Base-by-base conservation (phyloP, 305 asterid genomes). In the Fraxinus floribunda region DNA sequence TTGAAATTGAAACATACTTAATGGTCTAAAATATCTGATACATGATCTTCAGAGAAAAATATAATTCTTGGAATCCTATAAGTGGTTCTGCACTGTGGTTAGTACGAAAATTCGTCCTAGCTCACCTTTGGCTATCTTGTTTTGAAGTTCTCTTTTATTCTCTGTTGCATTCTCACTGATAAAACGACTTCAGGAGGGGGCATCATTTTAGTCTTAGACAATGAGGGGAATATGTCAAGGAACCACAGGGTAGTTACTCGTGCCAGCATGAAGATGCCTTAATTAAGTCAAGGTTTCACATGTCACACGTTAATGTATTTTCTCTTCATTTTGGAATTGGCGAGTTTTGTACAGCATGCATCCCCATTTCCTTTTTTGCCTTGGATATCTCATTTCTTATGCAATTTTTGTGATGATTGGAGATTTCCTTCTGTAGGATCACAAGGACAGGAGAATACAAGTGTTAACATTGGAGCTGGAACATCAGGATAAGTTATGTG, bases 381-480 rank as follows among this genome's bases (percentile, higher is more conserved):
- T 66, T 66, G 39, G n/a, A 70, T 15, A 30, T 30, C 18, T 70
- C 9, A 30, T 29, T 70, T 70, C 20, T 68, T 29, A 13, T 30
- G 75, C 10, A 70, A 13, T 70, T 15, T 70, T 35, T 3, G 1
- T 30, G 75, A 70, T 75, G 60, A 55, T 13, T 35, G 66, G 10
- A 10, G 75, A 70, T 68, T 66, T 80, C 11, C 7, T 32, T 49
- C 39, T 76, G 57, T 79, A 83, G 88, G 88, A 86, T 84, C 70
- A 64, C 68, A 86, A 86, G 83, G 88, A 86, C 64, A 75, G 79
- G 83, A 86, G 81, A 79, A 86, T 83, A 78, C 83, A 83, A 68
- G 85, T 77, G 35, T 79, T 86, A 78, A 78, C 79, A 7, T 7
- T 70, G 83, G 87, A 83, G 76, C 81, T 86, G 82, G 85, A 86